These are phyloP conservation scores for Neurospora crassa DNA, from an alignment of 2,329 filamentous ascomycete species.

Conservation along the genomic window DNA sequence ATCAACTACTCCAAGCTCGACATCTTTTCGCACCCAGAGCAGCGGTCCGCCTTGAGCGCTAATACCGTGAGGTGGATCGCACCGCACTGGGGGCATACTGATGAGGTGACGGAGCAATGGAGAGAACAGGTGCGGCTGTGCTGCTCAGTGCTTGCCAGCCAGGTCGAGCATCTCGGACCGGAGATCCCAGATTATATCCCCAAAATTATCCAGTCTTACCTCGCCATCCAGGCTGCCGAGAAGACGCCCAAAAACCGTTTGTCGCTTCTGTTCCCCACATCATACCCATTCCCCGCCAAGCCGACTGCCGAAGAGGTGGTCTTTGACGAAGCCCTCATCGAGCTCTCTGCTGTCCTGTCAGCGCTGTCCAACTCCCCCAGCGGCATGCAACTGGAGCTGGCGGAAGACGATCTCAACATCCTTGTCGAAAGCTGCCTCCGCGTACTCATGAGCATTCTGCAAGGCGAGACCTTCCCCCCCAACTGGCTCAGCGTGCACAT, in stretches of 20 bases:
- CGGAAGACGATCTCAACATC: slow-evolving; percentile 62
- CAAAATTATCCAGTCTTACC: slow-evolving; percentile 83
- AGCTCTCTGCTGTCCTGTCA: slow-evolving; percentile 80
- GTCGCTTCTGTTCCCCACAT: slow-evolving; percentile 80
- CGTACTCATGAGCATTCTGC: slow-evolving; percentile 80
- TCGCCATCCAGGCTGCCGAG: slow-evolving; percentile 55
- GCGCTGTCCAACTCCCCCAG: slow-evolving; percentile 66
- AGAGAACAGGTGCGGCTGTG: slow-evolving; percentile 87
- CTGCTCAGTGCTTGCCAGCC: slow-evolving; percentile 83
- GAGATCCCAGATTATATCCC: slow-evolving; percentile 85
- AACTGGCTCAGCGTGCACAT: slow-evolving; percentile 91
- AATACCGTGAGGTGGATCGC: slow-evolving; percentile 87
- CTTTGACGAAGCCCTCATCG: slow-evolving; percentile 81
- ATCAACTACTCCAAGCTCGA: slow-evolving; percentile 81
- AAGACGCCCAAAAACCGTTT: slow-evolving; percentile 53
- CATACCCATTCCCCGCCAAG: slow-evolving; percentile 80
- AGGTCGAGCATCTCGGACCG: slow-evolving; percentile 67
- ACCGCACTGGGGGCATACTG: slow-evolving; percentile 79
- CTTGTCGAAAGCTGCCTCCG: slow-evolving; percentile 72
- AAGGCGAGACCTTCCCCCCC: slow-evolving; percentile 79
- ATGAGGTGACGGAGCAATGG: slow-evolving; percentile 73
- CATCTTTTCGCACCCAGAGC: slow-evolving; percentile 70
- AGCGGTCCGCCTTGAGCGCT: slow-evolving; percentile 61
- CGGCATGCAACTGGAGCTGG: slow-evolving; percentile 66
- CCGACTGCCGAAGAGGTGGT: slow-evolving; percentile 47